Percentiles rank a stretch among this genome's conserved stretches.
Conservation (phyloP, 495 filamentous ascomycete species). For the Penicillium roqueforti region DNA sequence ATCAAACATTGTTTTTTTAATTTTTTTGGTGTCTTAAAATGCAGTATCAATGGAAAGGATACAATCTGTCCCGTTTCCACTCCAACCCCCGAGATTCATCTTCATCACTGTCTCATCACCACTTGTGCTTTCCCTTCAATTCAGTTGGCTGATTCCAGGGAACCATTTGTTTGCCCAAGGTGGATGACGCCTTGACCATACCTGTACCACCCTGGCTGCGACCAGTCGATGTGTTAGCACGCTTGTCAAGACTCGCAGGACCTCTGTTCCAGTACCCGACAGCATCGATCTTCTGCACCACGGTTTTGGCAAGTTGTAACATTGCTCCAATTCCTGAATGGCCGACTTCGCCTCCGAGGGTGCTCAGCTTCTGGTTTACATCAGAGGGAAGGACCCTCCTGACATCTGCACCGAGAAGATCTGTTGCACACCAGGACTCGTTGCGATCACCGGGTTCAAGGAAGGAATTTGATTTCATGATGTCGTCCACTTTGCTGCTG, state of each 20-base stretch:
- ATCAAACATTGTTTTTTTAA: neutral
- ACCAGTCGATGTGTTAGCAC: neutral
- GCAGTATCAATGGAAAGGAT: neutral
- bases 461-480: conserved; percentile 26
- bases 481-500: conserved; percentile 24
- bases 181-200: neutral
- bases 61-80: neutral
- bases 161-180: neutral
- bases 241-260: neutral
- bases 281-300: conserved; percentile 37
- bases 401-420: neutral
- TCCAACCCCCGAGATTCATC: neutral
- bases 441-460: conserved; percentile 33
- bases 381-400: neutral
- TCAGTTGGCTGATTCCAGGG: neutral
- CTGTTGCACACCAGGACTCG: conserved; percentile 4
- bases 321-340: conserved; percentile 31
- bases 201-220: neutral
- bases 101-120: neutral
- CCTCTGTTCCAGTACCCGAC: conserved; percentile 33
- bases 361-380: conserved; percentile 7
- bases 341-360: conserved; percentile 17
- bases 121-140: neutral
- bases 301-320: conserved; percentile 22
- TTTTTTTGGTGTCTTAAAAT: neutral